A percentile compares a stretch with the other conserved stretches of the same genome.
phyloP scores from a whole-genome alignment of 2,329 filamentous ascomycete species.

The Rutstroemia sp. region DNA sequence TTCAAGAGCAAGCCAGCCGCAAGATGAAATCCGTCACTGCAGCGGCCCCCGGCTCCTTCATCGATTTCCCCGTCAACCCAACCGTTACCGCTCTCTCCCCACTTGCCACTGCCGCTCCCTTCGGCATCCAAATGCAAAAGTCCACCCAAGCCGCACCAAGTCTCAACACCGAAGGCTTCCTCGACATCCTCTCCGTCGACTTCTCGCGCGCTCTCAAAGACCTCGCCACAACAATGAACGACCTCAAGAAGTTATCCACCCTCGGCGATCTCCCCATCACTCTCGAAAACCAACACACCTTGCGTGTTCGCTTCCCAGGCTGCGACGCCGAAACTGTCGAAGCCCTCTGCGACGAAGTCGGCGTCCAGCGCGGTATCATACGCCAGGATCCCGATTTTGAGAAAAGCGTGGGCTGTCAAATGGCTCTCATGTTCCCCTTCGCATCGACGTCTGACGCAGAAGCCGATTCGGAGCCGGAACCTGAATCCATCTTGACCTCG shows the following conservation, averaged over 20 bases:
- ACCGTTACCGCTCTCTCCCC: constrained; percentile 83
- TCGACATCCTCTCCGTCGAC: constrained; percentile 79
- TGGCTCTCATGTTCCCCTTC: constrained; percentile 81
- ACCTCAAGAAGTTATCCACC: constrained; percentile 68
- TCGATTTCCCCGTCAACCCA: constrained; percentile 85
- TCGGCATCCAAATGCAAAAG: constrained; percentile 29
- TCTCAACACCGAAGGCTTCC: constrained; percentile 74
- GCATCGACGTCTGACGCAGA: constrained; percentile 52
- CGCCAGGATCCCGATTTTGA: constrained; percentile 72
- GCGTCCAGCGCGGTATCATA: constrained; percentile 72
- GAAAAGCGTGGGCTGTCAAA: constrained; percentile 54
- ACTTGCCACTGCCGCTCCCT: constrained; percentile 49
- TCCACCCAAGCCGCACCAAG: constrained; percentile 42
- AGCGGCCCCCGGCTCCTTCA: constrained; percentile 63
- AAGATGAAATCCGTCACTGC: constrained; percentile 55
- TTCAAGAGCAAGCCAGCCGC: constrained; percentile 65
- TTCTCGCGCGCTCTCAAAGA: constrained; percentile 84
- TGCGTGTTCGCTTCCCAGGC: constrained; percentile 81
- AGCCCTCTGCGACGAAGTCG: constrained; percentile 75
- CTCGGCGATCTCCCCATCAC: constrained; percentile 80
- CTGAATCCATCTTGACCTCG: constrained; percentile 20
- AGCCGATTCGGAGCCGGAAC: background rate
- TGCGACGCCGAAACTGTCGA: constrained; percentile 81
- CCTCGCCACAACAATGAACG: constrained; percentile 68
- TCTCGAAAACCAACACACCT: constrained; percentile 54